These are phyloP conservation scores for Moesziomyces sp. DNA, from an alignment of 1,284 basidiomycete species.

Conservation along the genomic window DNA sequence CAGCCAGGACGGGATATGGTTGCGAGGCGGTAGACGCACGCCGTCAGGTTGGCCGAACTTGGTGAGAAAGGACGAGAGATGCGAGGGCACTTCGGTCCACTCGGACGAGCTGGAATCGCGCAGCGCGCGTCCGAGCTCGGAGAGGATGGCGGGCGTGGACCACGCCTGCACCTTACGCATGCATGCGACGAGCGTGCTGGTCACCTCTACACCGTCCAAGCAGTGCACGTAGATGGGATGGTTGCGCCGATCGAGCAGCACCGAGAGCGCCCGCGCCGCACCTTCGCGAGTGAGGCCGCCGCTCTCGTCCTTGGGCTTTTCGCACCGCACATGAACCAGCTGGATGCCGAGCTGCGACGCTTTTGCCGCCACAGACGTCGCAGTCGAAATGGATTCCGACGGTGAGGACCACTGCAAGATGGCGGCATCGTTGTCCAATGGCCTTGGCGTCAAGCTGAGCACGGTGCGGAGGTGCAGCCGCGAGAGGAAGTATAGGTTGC, in stretches of 20 bases:
- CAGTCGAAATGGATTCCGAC: constrained; percentile 2
- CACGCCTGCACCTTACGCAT: constrained; percentile 64
- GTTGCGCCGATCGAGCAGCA: constrained; percentile 57
- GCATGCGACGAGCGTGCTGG: constrained; percentile 59
- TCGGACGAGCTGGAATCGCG: constrained; percentile 52
- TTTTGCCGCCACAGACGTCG: constrained; percentile 1
- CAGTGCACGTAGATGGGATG: constrained; percentile 65
- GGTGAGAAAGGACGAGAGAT: constrained; percentile 54
- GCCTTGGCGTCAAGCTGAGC: constrained; percentile 63
- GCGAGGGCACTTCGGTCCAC: constrained; percentile 50
- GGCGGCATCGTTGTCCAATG: constrained; percentile 50
- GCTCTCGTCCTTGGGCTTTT: constrained; percentile 65
- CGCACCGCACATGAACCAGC: constrained; percentile 58
- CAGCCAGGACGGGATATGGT: constrained; percentile 55
- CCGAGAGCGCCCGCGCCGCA: constrained; percentile 53
- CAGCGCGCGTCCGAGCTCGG: constrained; percentile 56
- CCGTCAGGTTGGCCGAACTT: constrained; percentile 63
- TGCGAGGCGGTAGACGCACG: constrained; percentile 50
- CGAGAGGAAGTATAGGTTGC: constrained; percentile 62
- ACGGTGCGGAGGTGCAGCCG: constrained; percentile 60
- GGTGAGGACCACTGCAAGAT: constrained; percentile 51
- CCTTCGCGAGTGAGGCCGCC: constrained; percentile 60
- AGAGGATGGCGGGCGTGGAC: constrained; percentile 46
- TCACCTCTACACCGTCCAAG: constrained; percentile 63
- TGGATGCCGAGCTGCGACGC: constrained; percentile 20